Conservation (phyloP, 768 basidiomycete genomes). For the Nevesoporus exiguus region DNA sequence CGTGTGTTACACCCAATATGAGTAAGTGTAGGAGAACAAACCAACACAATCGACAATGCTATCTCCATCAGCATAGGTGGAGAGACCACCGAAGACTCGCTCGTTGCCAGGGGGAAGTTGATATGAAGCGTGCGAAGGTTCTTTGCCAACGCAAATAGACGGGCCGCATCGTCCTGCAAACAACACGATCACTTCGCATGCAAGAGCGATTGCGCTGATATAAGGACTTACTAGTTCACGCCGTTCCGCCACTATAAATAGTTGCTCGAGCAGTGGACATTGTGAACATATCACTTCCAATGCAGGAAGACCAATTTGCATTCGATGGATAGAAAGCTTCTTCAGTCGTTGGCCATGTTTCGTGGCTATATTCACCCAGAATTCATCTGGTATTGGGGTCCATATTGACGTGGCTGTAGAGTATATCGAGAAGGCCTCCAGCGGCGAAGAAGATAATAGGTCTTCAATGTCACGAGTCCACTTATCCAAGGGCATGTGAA, state of each 20-base stretch:
- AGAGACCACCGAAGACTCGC: conserved; percentile 17
- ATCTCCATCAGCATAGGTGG: conserved; percentile 27
- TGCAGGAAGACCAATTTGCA: conserved; percentile 49
- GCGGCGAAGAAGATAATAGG: conserved; percentile 46
- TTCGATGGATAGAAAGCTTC: conserved; percentile 62
- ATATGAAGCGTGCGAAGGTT: conserved; percentile 59
- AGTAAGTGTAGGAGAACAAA: conserved; percentile 48
- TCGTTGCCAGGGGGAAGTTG: conserved; percentile 39
- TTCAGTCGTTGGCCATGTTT: conserved; percentile 50
- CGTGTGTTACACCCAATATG: conserved; percentile 67
- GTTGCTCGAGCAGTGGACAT: conserved; percentile 53
- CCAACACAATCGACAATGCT: conserved; percentile 43
- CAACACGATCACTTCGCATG: neutral
- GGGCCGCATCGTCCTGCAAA: conserved; percentile 17
- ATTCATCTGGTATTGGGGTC: conserved; percentile 39
- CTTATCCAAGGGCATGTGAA: conserved; percentile 31
- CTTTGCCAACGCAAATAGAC: conserved; percentile 42
- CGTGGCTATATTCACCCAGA: conserved; percentile 50
- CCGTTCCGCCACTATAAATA: conserved; percentile 59
- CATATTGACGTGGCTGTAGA: conserved; percentile 42
- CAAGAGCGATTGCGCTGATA: neutral
- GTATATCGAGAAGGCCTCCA: conserved; percentile 64
- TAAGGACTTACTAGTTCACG: conserved; percentile 39
- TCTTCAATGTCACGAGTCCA: conserved; percentile 46
- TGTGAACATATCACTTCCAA: conserved; percentile 52